A percentile compares a stretch with the other conserved stretches of the same genome.
Evolutionary conservation across 345 rosid species (phyloP).

Genomic region (Populus deltoides): DNA sequence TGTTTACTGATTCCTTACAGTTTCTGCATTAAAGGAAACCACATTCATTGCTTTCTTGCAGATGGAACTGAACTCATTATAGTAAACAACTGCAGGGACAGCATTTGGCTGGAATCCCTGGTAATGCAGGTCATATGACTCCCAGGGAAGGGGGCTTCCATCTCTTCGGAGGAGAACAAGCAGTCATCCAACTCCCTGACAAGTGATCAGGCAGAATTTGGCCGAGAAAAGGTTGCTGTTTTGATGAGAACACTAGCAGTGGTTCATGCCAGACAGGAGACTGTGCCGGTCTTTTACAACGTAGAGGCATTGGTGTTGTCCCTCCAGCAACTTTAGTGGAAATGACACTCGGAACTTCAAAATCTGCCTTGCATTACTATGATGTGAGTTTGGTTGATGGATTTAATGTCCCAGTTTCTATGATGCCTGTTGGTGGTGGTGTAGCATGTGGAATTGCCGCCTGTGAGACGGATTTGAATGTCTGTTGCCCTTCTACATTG

Average conservation of each 20-base stretch:
- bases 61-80: constrained; percentile 30
- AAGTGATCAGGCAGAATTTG: constrained; percentile 53
- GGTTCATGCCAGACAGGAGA: constrained; percentile 50
- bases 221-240: constrained; percentile 51
- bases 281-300: constrained; percentile 37
- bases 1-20: not conserved
- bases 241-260: constrained; percentile 28
- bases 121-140: constrained; percentile 38
- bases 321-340: constrained; percentile 47
- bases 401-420: constrained; percentile 45
- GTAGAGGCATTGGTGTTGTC: constrained; percentile 44
- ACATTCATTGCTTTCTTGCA: not conserved
- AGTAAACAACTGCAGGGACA: constrained; percentile 44
- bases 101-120: constrained; percentile 50
- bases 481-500: constrained; percentile 41
- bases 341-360: constrained; percentile 46
- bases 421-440: constrained; percentile 41
- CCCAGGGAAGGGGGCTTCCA: constrained; percentile 42
- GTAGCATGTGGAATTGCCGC: constrained; percentile 38
- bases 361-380: constrained; percentile 46
- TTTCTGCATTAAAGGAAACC: not conserved
- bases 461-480: constrained; percentile 46
- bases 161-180: constrained; percentile 36
- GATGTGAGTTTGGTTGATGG: constrained; percentile 57
- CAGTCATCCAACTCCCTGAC: constrained; percentile 30